Conservation (phyloP, 139 green algal genomes). For the Gonium pectorale region DNA sequence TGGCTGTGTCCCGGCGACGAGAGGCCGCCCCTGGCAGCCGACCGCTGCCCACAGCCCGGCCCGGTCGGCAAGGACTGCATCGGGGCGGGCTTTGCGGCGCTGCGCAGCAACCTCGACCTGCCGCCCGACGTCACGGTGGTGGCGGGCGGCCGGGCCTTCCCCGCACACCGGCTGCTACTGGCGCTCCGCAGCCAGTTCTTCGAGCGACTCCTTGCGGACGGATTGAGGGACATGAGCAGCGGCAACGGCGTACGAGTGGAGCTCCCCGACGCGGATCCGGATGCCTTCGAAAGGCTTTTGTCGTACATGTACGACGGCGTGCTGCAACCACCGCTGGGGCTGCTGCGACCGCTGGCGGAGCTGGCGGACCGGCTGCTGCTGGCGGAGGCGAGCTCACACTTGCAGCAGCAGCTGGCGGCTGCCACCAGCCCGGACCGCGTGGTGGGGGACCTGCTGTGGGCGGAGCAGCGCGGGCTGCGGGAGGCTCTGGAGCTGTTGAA, state of each 20-base stretch:
- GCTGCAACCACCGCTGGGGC: neutral
- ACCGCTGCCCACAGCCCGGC: neutral
- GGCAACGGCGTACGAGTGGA: neutral
- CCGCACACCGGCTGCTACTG: neutral
- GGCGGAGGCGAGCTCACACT: neutral
- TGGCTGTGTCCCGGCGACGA: neutral
- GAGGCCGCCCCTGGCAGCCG: too few relatives aligned
- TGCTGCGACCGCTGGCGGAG: neutral
- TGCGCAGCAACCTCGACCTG: neutral
- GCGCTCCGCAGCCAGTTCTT: neutral
- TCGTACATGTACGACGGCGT: neutral
- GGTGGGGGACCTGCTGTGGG: neutral
- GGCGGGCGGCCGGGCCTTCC: neutral
- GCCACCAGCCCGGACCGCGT: neutral
- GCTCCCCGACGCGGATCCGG: neutral
- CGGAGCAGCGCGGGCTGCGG: neutral
- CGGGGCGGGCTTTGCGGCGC: neutral
- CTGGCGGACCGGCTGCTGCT: constrained; percentile 12
- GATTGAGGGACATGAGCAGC: neutral
- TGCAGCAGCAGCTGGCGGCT: neutral
- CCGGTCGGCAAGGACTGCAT: neutral
- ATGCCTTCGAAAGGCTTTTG: neutral
- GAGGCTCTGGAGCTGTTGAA: neutral
- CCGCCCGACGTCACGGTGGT: neutral
- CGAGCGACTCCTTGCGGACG: neutral